These are phyloP conservation scores for Lodderomyces pseudojiufengensis DNA, from an alignment of 1,139 yeast species.

Conservation along the genomic window DNA sequence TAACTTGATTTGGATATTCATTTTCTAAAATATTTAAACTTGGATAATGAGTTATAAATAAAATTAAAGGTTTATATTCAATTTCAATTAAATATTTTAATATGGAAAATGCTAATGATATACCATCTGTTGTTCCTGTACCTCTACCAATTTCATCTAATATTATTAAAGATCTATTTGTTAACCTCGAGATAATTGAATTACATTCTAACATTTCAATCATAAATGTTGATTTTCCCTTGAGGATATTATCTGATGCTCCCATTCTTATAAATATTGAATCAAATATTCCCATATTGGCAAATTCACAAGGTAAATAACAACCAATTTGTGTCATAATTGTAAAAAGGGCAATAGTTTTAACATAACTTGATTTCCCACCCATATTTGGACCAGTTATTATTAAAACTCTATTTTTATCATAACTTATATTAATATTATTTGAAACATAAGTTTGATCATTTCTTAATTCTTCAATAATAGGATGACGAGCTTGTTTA, in stretches of 20 bases:
- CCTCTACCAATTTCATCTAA: slow-evolving; percentile 89
- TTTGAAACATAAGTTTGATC: slow-evolving; percentile 60
- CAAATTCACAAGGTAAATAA: slow-evolving; percentile 38
- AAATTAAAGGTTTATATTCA: slow-evolving; percentile 48
- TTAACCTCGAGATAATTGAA: slow-evolving; percentile 45
- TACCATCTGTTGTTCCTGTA: slow-evolving; percentile 88
- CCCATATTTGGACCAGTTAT: slow-evolving; percentile 70
- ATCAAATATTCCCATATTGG: slow-evolving; percentile 56
- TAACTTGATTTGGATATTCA: slow-evolving; percentile 36
- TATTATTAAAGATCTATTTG: slow-evolving; percentile 54
- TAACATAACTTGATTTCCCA: slow-evolving; percentile 67
- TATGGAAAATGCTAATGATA: slow-evolving; percentile 78
- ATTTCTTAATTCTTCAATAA: slow-evolving; percentile 54
- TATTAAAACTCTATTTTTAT: slow-evolving; percentile 50
- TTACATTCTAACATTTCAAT: slow-evolving; percentile 68
- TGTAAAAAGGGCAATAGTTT: slow-evolving; percentile 57
- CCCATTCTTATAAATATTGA: slow-evolving; percentile 64
- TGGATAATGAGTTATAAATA: slow-evolving; percentile 91
- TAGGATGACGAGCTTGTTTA: slow-evolving; percentile 71
- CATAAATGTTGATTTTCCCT: slow-evolving; percentile 74
- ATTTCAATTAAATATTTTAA: slow-evolving; percentile 55
- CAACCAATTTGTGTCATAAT: slow-evolving; percentile 55
- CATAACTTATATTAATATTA: slow-evolving; percentile 48
- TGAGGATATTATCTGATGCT: slow-evolving; percentile 64
- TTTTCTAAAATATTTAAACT: slow-evolving; percentile 53